Conservation (phyloP, 345 rosid species). For the Erucastrum elatum region DNA sequence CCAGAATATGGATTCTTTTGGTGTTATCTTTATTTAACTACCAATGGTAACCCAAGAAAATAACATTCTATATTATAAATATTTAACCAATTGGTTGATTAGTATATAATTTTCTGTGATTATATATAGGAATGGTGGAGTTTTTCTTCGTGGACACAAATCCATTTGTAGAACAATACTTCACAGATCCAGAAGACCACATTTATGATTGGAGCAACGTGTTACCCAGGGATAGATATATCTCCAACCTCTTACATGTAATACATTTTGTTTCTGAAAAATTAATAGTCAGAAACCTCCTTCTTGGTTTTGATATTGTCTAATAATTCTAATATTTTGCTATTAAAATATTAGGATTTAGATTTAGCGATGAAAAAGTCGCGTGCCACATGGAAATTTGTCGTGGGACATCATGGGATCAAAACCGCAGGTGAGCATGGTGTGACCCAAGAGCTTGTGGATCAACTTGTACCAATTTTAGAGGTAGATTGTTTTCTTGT, state of each 20-base stretch:
- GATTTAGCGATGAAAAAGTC: slow-evolving; percentile 47
- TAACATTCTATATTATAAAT: neutral
- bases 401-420: slow-evolving; percentile 63
- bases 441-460: slow-evolving; percentile 50
- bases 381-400: slow-evolving; percentile 61
- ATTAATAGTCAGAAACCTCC: neutral
- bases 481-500: neutral
- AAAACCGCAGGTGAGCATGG: slow-evolving; percentile 59
- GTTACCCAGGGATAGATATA: slow-evolving; percentile 39
- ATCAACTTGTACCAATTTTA: slow-evolving; percentile 53
- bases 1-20: neutral
- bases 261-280: neutral
- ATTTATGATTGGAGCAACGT: slow-evolving; percentile 57
- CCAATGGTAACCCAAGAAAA: neutral
- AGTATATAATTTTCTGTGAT: neutral
- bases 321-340: neutral
- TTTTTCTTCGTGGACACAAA: slow-evolving; percentile 61
- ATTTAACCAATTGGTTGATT: neutral
- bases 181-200: slow-evolving; percentile 40
- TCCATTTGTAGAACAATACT: slow-evolving; percentile 54
- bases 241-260: slow-evolving; percentile 48
- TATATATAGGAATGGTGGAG: slow-evolving; percentile 49
- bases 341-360: slow-evolving; percentile 40
- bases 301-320: neutral
- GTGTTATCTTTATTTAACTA: neutral